A percentile compares a stretch with the other conserved stretches of the same genome.
Evolutionary conservation across 805 yeast genomes (phyloP).

Genomic region (Metschnikowia borealis): DNA sequence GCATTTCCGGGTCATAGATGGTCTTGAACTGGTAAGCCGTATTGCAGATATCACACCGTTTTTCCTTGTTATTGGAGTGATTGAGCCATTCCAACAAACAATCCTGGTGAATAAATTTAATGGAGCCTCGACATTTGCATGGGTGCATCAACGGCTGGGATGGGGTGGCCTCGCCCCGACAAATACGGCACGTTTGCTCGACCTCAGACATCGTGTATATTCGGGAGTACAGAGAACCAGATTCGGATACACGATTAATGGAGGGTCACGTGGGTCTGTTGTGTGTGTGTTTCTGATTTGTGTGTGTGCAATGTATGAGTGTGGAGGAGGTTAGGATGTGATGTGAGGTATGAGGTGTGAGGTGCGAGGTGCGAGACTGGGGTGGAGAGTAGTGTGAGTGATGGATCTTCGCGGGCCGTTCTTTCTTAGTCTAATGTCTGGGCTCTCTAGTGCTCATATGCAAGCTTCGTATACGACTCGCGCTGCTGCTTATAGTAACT

Average conservation of each 20-base stretch:
- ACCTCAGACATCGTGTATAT: conserved; percentile 9
- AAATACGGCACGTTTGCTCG: conserved; percentile 77
- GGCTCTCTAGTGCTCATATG: neutral
- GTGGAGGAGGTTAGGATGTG: neutral
- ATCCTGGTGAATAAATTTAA: conserved; percentile 88
- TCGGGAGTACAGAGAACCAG: neutral
- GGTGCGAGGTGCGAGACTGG: neutral
- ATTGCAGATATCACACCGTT: conserved; percentile 84
- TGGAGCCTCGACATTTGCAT: conserved; percentile 91
- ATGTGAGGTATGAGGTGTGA: neutral
- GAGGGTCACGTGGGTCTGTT: neutral
- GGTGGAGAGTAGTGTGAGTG: neutral
- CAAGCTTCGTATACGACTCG: neutral
- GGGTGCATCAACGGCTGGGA: conserved; percentile 85
- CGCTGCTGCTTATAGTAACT: neutral
- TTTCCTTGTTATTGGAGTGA: conserved; percentile 55
- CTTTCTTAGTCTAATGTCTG: neutral
- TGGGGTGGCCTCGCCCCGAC: conserved; percentile 83
- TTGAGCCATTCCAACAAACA: conserved; percentile 86
- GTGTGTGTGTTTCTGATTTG: neutral
- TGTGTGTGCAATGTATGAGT: too few species aligned
- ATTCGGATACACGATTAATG: too few species aligned
- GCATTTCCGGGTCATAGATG: conserved; percentile 62
- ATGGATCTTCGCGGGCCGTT: neutral
- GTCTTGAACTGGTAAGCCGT: conserved; percentile 66